Evolutionary conservation across 306 rosid species (phyloP).

Genomic region (Cucumis melo): DNA sequence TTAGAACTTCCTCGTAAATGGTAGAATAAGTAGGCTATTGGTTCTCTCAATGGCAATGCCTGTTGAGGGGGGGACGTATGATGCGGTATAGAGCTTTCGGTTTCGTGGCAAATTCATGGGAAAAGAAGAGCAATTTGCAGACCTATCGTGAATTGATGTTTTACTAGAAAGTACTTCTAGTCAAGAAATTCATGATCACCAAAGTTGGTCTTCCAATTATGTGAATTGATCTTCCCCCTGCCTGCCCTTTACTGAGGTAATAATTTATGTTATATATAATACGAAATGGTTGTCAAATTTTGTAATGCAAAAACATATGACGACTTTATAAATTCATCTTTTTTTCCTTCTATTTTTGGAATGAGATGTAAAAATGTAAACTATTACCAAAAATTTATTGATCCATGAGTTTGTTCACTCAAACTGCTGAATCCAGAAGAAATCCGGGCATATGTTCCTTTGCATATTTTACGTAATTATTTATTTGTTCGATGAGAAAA

Average conservation of each 20-base stretch:
- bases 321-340: neutral
- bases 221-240: neutral
- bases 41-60: slow-evolving; percentile 1
- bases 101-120: slow-evolving; percentile 6
- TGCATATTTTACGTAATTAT: neutral
- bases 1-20: neutral
- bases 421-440: neutral
- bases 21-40: slow-evolving; percentile 3
- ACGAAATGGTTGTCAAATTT: slow-evolving; percentile 8
- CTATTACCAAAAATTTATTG: neutral
- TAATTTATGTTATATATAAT: neutral
- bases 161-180: neutral
- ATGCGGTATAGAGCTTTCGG: slow-evolving; percentile 4
- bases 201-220: neutral
- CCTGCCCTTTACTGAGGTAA: slow-evolving; percentile 5
- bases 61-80: neutral
- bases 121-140: neutral
- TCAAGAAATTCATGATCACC: neutral
- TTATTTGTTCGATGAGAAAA: neutral
- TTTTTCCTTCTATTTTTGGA: slow-evolving; percentile 5
- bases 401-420: neutral
- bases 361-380: slow-evolving; percentile 3
- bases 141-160: neutral
- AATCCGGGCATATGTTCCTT: neutral
- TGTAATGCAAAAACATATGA: slow-evolving; percentile 7